phyloP scores from a whole-genome alignment of 2,329 filamentous ascomycete species.

The Neofusicoccum umdonicola region DNA sequence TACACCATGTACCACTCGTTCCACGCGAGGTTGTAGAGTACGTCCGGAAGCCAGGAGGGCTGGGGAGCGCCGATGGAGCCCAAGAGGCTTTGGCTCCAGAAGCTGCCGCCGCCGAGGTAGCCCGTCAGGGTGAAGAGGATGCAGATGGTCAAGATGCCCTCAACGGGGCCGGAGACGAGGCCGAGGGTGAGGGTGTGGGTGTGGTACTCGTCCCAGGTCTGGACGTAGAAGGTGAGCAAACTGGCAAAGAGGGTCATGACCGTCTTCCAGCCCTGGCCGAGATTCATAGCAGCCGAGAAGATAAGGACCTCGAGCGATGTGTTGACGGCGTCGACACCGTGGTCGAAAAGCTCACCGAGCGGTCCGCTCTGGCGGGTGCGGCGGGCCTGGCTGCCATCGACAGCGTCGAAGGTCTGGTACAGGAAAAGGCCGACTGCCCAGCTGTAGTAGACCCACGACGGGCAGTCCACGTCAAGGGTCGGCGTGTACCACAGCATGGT shows the following conservation, averaged over 20 bases:
- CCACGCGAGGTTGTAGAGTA: constrained; percentile 76
- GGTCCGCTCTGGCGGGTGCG: constrained; percentile 91
- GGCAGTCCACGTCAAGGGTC: constrained; percentile 89
- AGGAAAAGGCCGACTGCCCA: constrained; percentile 89
- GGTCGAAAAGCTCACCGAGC: constrained; percentile 93
- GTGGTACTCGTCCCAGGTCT: constrained; percentile 99
- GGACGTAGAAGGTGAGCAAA: constrained; percentile 93
- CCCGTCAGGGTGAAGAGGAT: constrained; percentile 81
- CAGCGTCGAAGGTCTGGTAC: constrained; percentile 98
- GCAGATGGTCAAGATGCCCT: constrained; percentile 84
- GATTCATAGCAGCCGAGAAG: constrained; percentile 88
- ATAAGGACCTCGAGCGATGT: constrained; percentile 90
- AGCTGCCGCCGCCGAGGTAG: constrained; percentile 80
- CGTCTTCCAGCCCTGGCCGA: constrained; percentile 89
- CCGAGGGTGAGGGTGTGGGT: constrained; percentile 93
- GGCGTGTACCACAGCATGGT: constrained; percentile 96
- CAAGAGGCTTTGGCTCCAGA: constrained; percentile 87
- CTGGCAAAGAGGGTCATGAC: constrained; percentile 79
- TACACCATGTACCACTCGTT: constrained; percentile 92
- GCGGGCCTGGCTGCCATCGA: constrained; percentile 89
- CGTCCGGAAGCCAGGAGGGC: constrained; percentile 62
- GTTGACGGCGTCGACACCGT: constrained; percentile 93
- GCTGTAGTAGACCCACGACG: constrained; percentile 88
- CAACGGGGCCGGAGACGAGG: constrained; percentile 88
- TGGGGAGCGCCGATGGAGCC: constrained; percentile 66